Conservation (phyloP, 2,329 filamentous ascomycete genomes). For the Fusarium sp. region DNA sequence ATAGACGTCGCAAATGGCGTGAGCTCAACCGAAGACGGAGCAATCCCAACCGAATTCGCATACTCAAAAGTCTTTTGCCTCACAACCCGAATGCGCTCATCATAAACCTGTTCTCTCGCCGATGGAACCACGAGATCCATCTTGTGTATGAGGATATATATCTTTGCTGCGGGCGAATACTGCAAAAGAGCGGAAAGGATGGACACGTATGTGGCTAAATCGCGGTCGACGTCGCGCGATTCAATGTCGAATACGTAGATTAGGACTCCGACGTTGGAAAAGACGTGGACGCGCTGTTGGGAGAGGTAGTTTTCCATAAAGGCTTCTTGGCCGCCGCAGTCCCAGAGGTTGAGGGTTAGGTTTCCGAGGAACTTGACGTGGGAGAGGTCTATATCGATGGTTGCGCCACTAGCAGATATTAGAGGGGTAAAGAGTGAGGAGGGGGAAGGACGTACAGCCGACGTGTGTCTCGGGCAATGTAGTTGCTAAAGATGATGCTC, state of each 20-base stretch:
- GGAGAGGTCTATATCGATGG: constrained; percentile 97
- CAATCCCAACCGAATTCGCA: constrained; percentile 52
- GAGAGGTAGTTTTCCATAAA: constrained; percentile 99
- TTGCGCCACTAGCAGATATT: constrained; percentile 73
- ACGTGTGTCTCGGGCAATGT: constrained; percentile 95
- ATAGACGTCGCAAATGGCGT: constrained; percentile 96
- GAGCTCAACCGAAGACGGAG: constrained; percentile 67
- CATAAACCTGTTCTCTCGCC: constrained; percentile 83
- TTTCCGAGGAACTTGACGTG: constrained; percentile 99
- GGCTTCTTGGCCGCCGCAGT: constrained; percentile 97
- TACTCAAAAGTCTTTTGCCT: constrained; percentile 76
- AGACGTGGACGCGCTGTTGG: constrained; percentile 95
- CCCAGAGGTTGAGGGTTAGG: constrained; percentile 96
- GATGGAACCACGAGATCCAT: constrained; percentile 93
- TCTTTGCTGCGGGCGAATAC: constrained; percentile 82
- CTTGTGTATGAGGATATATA: constrained; percentile 98
- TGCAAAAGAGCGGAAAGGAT: constrained; percentile 91
- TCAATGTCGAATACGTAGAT: constrained; percentile 99
- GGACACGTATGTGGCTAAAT: constrained; percentile 90
- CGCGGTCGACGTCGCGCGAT: constrained; percentile 91
- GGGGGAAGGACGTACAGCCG: constrained; percentile 67
- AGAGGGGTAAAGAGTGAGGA: neutral
- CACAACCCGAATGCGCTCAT: constrained; percentile 83
- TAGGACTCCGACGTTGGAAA: constrained; percentile 93
- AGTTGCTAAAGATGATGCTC: constrained; percentile 99